Evolutionary conservation across 345 rosid genomes (phyloP), one percentile per base, ranked within the genome.

Genomic region (Punica granatum): DNA sequence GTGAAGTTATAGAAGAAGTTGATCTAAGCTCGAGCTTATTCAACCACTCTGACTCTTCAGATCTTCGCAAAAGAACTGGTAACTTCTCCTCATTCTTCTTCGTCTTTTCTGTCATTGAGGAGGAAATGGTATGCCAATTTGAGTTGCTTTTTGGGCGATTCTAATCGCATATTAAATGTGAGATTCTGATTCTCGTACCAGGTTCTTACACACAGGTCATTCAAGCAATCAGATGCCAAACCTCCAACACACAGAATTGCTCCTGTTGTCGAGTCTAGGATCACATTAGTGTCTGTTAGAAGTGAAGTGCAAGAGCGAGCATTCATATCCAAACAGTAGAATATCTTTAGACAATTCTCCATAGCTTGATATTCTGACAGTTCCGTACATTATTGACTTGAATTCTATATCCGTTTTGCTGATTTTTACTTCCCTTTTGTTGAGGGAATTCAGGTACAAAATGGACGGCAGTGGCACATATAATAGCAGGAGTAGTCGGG

Each of bases 401-500:
- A 28, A 23, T 25, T 56, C 33, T 13, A 13, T 14, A n/a, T 18
- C 4, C 61, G 12, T n/a, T 56, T 14, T 28, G 61, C 2, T 56
- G 33, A 26, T 26, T 51, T 2, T n/a, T 2, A n/a, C n/a, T n/a
- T n/a, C n/a, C 7, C 1, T 11, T 10, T 54, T 25, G 5, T n/a
- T 51, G 41, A 37, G 58, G 58, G 12, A 7, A 51, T 56, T 26
- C 67, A 89, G 90, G 96, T 44, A 85, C 81, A 14, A 1, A 74
- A 30, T 82, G 90, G 89, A 84, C 86, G 15, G 92, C 91, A 1
- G 66, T 75, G 64, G 82, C 92, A 4, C 91, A 86, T 72, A 76
- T 86, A 36, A 88, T 90, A 69, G 80, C 95, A 6, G 92, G 87
- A 60, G 92, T 90, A 68, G 83, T 88, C n/a, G 95, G 92, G 49